Percentiles rank a stretch among this genome's conserved stretches.
phyloP scores from a whole-genome alignment of 208 protist genomes.

The Leishmania amazonensis region DNA sequence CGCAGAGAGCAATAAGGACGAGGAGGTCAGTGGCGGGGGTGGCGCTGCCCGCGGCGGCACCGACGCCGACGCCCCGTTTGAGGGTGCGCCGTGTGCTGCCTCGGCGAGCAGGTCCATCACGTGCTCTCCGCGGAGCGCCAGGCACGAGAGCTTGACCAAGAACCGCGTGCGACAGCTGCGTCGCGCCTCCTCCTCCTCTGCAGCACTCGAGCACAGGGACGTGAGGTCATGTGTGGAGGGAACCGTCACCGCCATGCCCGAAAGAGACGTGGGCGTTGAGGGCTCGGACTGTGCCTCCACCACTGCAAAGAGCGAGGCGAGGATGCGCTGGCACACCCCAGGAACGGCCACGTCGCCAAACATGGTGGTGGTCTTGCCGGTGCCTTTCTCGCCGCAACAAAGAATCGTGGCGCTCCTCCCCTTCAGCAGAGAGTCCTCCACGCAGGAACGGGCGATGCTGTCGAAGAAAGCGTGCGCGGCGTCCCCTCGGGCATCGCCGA shows the following conservation, averaged over 20 bases:
- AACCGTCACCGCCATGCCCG: background rate
- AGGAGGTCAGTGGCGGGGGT: background rate
- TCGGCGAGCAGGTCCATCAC: constrained; percentile 30
- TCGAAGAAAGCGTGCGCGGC: constrained; percentile 64
- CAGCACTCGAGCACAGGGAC: background rate
- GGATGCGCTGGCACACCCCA: constrained; percentile 21
- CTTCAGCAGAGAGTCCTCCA: constrained; percentile 28
- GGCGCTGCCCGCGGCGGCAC: too few relatives aligned
- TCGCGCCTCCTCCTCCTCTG: constrained; percentile 1
- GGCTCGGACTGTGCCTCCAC: background rate
- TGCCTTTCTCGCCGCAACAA: constrained; percentile 72
- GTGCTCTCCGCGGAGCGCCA: constrained; percentile 20
- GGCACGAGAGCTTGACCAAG: constrained; percentile 10
- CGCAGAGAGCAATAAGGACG: background rate
- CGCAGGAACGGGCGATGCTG: constrained; percentile 30
- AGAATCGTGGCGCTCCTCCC: constrained; percentile 71
- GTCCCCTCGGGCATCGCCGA: constrained; percentile 38
- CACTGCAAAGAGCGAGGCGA: constrained; percentile 10
- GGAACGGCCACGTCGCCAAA: constrained; percentile 45
- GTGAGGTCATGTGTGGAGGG: background rate
- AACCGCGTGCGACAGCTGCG: background rate
- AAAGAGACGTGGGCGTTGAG: background rate
- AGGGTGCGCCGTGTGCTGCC: background rate
- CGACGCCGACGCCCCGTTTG: background rate
- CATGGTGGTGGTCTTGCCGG: constrained; percentile 84